Conservation (phyloP, 345 rosid species). For the Gossypium raimondii region DNA sequence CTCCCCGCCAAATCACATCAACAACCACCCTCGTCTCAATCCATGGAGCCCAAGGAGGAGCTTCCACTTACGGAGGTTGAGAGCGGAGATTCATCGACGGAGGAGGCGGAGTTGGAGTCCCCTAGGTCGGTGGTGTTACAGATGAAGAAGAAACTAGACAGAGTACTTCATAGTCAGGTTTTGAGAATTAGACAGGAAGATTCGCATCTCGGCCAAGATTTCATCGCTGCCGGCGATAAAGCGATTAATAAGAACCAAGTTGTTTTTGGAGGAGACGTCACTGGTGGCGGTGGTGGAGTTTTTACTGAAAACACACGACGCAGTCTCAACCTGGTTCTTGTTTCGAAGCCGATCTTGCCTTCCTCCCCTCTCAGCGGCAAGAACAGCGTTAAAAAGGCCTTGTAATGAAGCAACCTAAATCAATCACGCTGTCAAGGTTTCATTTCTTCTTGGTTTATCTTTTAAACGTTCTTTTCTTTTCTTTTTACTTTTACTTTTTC, state of each 20-base stretch:
- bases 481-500: too few relatives aligned
- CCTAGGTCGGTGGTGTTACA: conserved; percentile 48
- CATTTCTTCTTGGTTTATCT: not conserved
- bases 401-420: conserved; percentile 21
- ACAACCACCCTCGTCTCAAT: not conserved
- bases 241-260: conserved; percentile 1
- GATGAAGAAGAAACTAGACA: conserved; percentile 25
- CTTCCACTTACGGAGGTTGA: conserved; percentile 29
- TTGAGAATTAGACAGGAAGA: conserved; percentile 40
- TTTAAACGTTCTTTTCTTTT: not conserved
- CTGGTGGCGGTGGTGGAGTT: conserved; percentile 4
- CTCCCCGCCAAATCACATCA: not conserved
- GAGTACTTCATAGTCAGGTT: conserved; percentile 58
- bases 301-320: conserved; percentile 9
- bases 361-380: conserved; percentile 80
- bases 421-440: not conserved
- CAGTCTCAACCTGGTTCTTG: conserved; percentile 29
- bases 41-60: not conserved
- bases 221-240: conserved; percentile 19
- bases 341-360: conserved; percentile 54
- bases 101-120: conserved; percentile 37
- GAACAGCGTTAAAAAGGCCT: conserved; percentile 24
- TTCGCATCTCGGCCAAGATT: conserved; percentile 43
- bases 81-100: conserved; percentile 59
- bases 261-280: not conserved